Evolutionary conservation across 1,284 basidiomycete genomes (phyloP).

Genomic region (Gymnopus androsaceus): DNA sequence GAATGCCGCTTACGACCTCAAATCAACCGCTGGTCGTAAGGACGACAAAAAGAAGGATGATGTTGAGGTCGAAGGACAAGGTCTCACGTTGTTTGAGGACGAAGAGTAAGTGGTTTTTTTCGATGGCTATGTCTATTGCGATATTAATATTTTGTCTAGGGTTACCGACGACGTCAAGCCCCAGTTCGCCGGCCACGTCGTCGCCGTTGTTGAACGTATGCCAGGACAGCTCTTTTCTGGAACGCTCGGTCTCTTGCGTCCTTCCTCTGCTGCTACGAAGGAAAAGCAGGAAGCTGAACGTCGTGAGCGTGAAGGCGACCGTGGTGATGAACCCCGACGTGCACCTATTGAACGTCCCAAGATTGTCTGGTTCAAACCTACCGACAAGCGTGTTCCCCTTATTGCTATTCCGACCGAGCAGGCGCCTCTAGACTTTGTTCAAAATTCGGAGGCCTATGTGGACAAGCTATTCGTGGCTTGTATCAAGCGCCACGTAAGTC

Average conservation of each 20-base stretch:
- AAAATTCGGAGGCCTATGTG: slow-evolving; percentile 89
- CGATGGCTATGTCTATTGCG: not conserved
- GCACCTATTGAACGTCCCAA: slow-evolving; percentile 87
- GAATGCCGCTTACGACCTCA: slow-evolving; percentile 87
- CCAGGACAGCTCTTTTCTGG: slow-evolving; percentile 98
- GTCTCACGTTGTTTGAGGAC: slow-evolving; percentile 94
- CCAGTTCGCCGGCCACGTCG: slow-evolving; percentile 95
- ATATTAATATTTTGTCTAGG: slow-evolving; percentile 39
- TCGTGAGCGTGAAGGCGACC: slow-evolving; percentile 92
- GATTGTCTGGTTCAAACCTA: slow-evolving; percentile 99
- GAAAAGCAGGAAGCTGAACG: slow-evolving; percentile 99
- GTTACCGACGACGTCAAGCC: slow-evolving; percentile 97
- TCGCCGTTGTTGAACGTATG: slow-evolving; percentile 98
- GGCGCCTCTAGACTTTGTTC: slow-evolving; percentile 94
- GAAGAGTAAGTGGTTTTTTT: slow-evolving; percentile 70
- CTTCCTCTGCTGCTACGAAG: slow-evolving; percentile 97
- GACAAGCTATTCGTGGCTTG: slow-evolving; percentile 95
- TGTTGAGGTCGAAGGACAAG: slow-evolving; percentile 98
- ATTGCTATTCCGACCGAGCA: slow-evolving; percentile 99
- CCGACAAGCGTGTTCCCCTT: slow-evolving; percentile 97
- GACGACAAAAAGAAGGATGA: slow-evolving; percentile 99
- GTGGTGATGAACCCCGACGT: slow-evolving; percentile 77
- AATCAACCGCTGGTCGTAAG: slow-evolving; percentile 76
- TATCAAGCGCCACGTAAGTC: slow-evolving; percentile 91
- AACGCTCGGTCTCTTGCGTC: slow-evolving; percentile 92